Conservation (phyloP, 257 asterid genomes). For the Ocimum tenuiflorum region DNA sequence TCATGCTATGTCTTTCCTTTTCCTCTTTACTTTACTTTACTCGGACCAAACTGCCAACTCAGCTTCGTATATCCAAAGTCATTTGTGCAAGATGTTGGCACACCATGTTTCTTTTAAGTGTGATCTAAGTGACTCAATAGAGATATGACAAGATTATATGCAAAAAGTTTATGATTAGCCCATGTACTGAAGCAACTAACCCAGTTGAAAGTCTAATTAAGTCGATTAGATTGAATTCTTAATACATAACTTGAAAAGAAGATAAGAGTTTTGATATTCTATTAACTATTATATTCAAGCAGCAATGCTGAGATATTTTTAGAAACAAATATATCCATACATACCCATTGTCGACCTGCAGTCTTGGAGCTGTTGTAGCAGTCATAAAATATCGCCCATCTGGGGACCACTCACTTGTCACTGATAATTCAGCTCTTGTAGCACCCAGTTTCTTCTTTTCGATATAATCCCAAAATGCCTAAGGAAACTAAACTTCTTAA, state of each 20-base stretch:
- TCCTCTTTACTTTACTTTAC: too few relatives aligned
- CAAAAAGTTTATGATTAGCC: not conserved
- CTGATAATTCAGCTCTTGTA: constrained; percentile 88
- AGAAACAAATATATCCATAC: not conserved
- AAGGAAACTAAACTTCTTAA: not conserved
- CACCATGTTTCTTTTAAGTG: not conserved
- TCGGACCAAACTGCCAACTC: not conserved
- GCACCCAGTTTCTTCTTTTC: constrained; percentile 68
- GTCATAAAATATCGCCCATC: constrained; percentile 93
- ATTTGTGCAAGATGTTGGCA: not conserved
- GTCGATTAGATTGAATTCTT: not conserved
- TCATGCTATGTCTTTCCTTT: too few relatives aligned
- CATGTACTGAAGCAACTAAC: not conserved
- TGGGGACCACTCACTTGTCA: constrained; percentile 97
- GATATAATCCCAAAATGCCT: constrained; percentile 89
- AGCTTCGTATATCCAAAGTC: not conserved
- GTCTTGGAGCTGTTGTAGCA: constrained; percentile 98
- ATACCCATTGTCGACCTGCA: constrained; percentile 98
- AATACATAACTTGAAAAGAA: not conserved
- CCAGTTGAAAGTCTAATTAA: constrained; percentile 1
- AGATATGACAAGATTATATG: not conserved
- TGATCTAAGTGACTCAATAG: not conserved
- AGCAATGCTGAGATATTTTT: not conserved
- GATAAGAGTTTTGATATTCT: not conserved
- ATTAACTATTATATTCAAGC: not conserved